Evolutionary conservation across 2,329 filamentous ascomycete genomes (phyloP).

Genomic region (Colletotrichum sp.): DNA sequence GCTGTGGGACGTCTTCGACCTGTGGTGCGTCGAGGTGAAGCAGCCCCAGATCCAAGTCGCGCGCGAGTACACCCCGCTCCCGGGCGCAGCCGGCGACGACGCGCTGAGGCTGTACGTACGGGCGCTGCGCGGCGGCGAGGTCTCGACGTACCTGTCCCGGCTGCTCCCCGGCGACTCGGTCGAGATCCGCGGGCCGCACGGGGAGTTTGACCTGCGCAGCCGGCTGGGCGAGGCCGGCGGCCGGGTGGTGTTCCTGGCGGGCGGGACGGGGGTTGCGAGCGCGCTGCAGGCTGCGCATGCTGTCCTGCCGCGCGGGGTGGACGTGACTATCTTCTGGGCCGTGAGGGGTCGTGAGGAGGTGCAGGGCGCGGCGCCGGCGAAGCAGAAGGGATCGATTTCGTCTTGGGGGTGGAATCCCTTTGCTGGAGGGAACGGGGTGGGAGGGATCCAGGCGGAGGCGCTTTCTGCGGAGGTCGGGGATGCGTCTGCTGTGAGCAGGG

Average conservation of each 20-base stretch:
- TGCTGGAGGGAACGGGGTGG: not conserved
- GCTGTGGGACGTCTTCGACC: slow-evolving; percentile 51
- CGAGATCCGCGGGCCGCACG: slow-evolving; percentile 79
- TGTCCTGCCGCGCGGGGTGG: slow-evolving; percentile 66
- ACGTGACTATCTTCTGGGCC: slow-evolving; percentile 80
- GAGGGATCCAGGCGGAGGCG: slow-evolving; percentile 24
- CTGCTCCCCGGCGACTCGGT: slow-evolving; percentile 66
- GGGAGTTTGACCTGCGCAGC: slow-evolving; percentile 62
- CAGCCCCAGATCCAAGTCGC: slow-evolving; percentile 94
- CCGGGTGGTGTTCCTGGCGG: slow-evolving; percentile 82
- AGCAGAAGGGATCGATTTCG: not conserved
- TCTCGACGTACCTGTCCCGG: slow-evolving; percentile 79
- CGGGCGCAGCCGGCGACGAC: slow-evolving; percentile 45
- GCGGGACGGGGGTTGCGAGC: slow-evolving; percentile 90
- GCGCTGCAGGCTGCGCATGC: slow-evolving; percentile 80
- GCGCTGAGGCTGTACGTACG: slow-evolving; percentile 78
- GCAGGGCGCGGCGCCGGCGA: not conserved
- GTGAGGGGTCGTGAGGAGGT: slow-evolving; percentile 56
- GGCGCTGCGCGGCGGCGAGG: slow-evolving; percentile 80
- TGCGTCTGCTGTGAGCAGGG: slow-evolving; percentile 59
- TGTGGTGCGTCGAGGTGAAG: slow-evolving; percentile 93
- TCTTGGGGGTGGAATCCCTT: slow-evolving; percentile 25
- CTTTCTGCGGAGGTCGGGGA: slow-evolving; percentile 23
- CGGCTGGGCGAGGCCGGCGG: slow-evolving; percentile 35
- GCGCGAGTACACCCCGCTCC: slow-evolving; percentile 88